Evolutionary conservation across 2,329 filamentous ascomycete genomes (phyloP).

Genomic region (Leptographium galeiforme): DNA sequence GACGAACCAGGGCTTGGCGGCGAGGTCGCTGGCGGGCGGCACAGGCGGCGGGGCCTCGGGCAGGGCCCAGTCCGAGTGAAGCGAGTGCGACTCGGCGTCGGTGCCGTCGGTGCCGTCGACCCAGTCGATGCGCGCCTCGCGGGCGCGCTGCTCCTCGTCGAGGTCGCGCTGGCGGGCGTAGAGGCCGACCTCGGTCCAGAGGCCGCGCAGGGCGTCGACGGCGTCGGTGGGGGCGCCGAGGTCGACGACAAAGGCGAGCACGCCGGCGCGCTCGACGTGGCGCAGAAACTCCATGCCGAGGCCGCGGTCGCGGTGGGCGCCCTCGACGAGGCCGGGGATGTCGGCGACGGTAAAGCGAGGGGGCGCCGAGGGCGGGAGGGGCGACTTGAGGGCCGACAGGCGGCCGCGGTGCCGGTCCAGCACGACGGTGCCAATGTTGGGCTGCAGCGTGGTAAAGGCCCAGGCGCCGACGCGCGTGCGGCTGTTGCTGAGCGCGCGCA

Average conservation of each 20-base stretch:
- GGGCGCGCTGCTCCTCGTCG: constrained; percentile 52
- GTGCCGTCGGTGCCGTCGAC: no score
- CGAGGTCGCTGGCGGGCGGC: constrained; percentile 46
- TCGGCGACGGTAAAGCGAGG: constrained; percentile 88
- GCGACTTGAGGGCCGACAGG: no score
- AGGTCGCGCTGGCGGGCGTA: constrained; percentile 73
- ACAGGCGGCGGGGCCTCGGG: no score
- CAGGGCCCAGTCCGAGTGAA: no score
- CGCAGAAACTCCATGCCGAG: constrained; percentile 84
- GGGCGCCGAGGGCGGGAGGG: constrained; percentile 33
- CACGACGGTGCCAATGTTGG: constrained; percentile 85
- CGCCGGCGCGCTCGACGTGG: constrained; percentile 85
- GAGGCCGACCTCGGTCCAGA: constrained; percentile 83
- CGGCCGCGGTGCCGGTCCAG: constrained; percentile 76
- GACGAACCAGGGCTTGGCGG: constrained; percentile 94
- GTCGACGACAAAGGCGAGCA: constrained; percentile 89
- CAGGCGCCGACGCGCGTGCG: constrained; percentile 82
- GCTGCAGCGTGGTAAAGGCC: constrained; percentile 92
- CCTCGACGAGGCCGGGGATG: constrained; percentile 86
- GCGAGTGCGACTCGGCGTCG: no score
- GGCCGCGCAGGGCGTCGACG: constrained; percentile 59
- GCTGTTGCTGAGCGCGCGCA: constrained; percentile 77
- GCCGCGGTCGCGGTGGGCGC: constrained; percentile 82
- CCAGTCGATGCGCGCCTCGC: constrained; percentile 42
- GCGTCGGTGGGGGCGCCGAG: constrained; percentile 61